Evolutionary conservation across 805 yeast species (phyloP), one percentile per base, ranked within the genome.

Genomic region (Cyberlindnera euphorbiae): DNA sequence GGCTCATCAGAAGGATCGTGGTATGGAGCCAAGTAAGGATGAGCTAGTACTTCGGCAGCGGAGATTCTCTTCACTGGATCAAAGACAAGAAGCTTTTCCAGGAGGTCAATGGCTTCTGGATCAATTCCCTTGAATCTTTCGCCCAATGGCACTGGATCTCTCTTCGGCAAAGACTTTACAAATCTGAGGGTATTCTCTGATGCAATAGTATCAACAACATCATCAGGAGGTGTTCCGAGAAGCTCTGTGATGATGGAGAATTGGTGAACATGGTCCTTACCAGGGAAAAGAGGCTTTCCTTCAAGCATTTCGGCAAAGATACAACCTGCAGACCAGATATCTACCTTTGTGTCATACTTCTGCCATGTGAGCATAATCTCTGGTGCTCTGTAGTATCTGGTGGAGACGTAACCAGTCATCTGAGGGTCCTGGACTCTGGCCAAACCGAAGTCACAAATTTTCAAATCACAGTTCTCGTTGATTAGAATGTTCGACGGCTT

Each of bases 281-380:
- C 98, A 1, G 98, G 98, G 72, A 90, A 90, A 30, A 90, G 69
- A 2, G 98, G 97, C 60, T 86, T 87, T 8, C 96, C 96, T 59
- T 89, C 96, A 48, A 90, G 83, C 96, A 90, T 90, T 60, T 90
- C 98, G 8, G 97, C 93, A 55, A 90, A 84, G 39, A 90, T 89
- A 65, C 98, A 90, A 16, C 96, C 98, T 9, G 94, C 95, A 16
- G 95, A 82, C 98, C 98, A 90, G 52, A 90, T 85, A 62, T 90
- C 98, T 26, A 90, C 97, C 63, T 89, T 97, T 8, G 86, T 81
- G 55, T 89, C 96, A 63, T 90, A 90, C 58, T 90, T 87, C 60
- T 90, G 98, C 97, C 97, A 90, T 18, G 97, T 88, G 46, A 90
- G 73, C 98, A 90, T 90, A 62, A 90, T 90, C 60, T 90, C 98